A percentile compares a stretch with the other conserved stretches of the same genome.
These are phyloP conservation scores for Senna siamea DNA, from an alignment of 306 rosid genomes.

Conservation along the genomic window DNA sequence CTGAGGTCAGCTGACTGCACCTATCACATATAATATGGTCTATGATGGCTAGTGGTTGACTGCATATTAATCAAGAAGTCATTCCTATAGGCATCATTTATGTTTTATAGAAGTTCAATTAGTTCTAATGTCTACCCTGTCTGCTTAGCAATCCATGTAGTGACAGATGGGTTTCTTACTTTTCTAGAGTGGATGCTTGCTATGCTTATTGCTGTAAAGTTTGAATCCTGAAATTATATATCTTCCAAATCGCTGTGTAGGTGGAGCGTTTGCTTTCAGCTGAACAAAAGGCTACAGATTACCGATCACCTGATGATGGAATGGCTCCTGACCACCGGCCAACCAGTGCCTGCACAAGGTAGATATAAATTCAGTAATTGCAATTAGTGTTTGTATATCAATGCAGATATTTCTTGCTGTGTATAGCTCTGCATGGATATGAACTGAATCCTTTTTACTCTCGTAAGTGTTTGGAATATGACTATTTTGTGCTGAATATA, in stretches of 20 bases:
- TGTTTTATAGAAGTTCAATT: background rate
- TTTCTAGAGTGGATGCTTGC: slow-evolving; percentile 14
- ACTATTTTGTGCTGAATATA: slow-evolving; percentile 15
- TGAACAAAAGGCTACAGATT: slow-evolving; percentile 95
- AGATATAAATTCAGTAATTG: slow-evolving; percentile 31
- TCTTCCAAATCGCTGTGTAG: slow-evolving; percentile 50
- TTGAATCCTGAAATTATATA: slow-evolving; percentile 20
- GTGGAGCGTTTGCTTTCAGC: slow-evolving; percentile 96
- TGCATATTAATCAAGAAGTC: slow-evolving; percentile 11
- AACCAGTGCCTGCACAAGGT: slow-evolving; percentile 96
- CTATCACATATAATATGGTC: background rate
- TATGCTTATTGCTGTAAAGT: slow-evolving; percentile 3
- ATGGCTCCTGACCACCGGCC: slow-evolving; percentile 95
- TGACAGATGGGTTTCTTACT: background rate
- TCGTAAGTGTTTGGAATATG: slow-evolving; percentile 20
- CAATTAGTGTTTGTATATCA: background rate
- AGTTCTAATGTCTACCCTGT: slow-evolving; percentile 18
- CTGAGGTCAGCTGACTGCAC: slow-evolving; percentile 71
- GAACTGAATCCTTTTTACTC: slow-evolving; percentile 32
- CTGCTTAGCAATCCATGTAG: slow-evolving; percentile 20
- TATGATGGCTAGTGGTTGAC: slow-evolving; percentile 29
- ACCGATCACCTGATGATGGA: slow-evolving; percentile 91
- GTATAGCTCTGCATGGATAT: slow-evolving; percentile 15
- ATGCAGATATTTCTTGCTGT: slow-evolving; percentile 16
- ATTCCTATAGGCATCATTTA: background rate